These are phyloP conservation scores for Jatropha curcas DNA, from an alignment of 345 rosid species.

Conservation along the genomic window DNA sequence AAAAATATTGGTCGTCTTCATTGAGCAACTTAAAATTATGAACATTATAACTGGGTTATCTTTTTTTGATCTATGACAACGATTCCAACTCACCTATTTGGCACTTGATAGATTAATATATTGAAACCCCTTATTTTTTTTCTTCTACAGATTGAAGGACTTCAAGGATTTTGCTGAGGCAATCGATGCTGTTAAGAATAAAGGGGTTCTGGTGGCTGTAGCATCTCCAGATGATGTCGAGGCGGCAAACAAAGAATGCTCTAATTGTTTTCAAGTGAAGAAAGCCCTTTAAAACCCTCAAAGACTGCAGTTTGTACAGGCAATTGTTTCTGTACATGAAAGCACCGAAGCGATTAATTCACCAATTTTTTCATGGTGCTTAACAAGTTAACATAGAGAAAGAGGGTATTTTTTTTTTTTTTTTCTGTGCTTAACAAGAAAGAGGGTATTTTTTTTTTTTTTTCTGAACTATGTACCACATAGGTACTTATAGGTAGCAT, in stretches of 20 bases:
- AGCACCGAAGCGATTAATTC: background rate
- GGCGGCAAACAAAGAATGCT: conserved; percentile 62
- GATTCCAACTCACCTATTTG: background rate
- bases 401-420: background rate
- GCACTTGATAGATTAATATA: background rate
- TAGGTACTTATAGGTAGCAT: too few species aligned
- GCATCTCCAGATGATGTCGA: conserved; percentile 77
- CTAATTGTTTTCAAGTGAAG: conserved; percentile 63
- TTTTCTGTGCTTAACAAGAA: too few species aligned
- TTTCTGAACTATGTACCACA: background rate
- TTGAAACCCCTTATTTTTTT: background rate
- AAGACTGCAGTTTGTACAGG: background rate
- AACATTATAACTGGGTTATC: background rate
- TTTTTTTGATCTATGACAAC: background rate
- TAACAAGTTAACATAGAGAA: background rate
- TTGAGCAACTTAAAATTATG: background rate
- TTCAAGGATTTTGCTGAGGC: conserved; percentile 76
- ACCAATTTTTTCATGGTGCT: background rate
- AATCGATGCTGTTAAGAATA: conserved; percentile 61
- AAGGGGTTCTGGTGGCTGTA: conserved; percentile 78
- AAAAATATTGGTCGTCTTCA: background rate
- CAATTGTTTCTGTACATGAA: background rate
- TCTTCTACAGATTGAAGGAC: conserved; percentile 64
- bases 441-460: background rate
- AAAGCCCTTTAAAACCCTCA: conserved; percentile 51